Evolutionary conservation across 768 basidiomycete species (phyloP), one percentile per base, ranked within the genome.

Genomic region (Lepiota subincarnata): DNA sequence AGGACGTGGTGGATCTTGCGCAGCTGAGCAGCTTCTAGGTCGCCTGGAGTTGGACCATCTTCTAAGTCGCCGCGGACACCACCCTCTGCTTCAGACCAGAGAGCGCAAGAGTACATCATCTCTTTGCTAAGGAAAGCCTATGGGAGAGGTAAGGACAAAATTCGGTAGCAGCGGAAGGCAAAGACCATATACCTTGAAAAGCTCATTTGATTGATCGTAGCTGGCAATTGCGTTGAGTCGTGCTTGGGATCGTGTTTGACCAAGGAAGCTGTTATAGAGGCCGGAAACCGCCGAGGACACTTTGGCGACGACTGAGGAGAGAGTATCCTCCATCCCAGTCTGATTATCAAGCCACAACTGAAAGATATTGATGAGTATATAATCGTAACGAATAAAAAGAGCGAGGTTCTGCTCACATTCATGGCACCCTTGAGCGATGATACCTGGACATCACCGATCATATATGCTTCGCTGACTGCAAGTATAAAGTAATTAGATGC

Each of bases 81-180:
- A 54, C 84, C 86, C 64, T 95, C 90, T 8, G 83, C 74, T n/a
- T 85, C 80, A 45, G 73, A 74, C 85, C 89, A 96, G 50, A 95
- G 78, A 1, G 82, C 93, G 66, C 91, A 92, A 0, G 91, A 93
- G 69, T 94, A 96, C 82, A 92, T 95, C 93, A 96, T 95, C 68
- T 95, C 92, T 50, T 81, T 76, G 59, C 86, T 88, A 19, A 93
- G 73, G 74, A 92, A 88, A 43, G 87, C 81, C 85, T 86, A 56
- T 40, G 53, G 53, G 48, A 51, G 35, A 19, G 22, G 56, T 57
- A 35, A 57, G 53, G 44, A 51, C 22, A 22, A 44, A 45, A 50
- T n/a, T n/a, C n/a, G 53, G 28, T 41, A 28, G 38, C 48, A 35
- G 55, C 31, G 42, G 40, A 48, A 47, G 35, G 47, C 36, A 22